phyloP scores from a whole-genome alignment of 192 early-diverging fungal genomes.

The Rhizoclosmatium sp. region DNA sequence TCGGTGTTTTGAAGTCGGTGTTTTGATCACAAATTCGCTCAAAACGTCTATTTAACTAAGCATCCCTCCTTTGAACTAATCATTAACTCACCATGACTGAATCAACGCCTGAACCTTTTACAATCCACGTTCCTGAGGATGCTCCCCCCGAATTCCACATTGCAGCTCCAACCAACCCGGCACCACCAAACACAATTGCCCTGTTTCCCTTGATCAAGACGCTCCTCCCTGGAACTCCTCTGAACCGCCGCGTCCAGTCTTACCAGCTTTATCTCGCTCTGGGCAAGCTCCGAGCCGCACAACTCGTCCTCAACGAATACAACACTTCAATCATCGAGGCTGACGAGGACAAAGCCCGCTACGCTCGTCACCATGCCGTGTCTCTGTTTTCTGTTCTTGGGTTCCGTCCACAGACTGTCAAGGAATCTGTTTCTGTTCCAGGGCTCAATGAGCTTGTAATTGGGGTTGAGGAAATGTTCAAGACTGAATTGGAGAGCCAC shows the following conservation, averaged over 20 bases:
- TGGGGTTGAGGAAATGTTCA: conserved; percentile 37
- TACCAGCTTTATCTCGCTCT: conserved; percentile 30
- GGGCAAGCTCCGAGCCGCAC: conserved; percentile 31
- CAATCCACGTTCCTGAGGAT: too few relatives aligned
- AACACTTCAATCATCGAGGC: not conserved
- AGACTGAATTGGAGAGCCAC: conserved; percentile 30
- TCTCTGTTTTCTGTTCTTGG: conserved; percentile 39
- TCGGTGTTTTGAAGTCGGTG: too few relatives aligned
- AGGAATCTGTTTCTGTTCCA: conserved; percentile 31
- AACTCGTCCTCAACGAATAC: conserved; percentile 29
- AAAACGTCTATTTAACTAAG: too few relatives aligned
- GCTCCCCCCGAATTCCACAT: too few relatives aligned
- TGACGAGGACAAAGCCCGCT: conserved; percentile 10
- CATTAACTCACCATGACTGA: too few relatives aligned
- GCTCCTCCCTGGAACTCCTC: conserved; percentile 12
- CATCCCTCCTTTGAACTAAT: too few relatives aligned
- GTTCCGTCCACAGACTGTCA: conserved; percentile 35
- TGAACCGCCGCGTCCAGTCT: conserved; percentile 15
- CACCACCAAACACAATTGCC: not conserved
- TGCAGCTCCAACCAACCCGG: too few relatives aligned
- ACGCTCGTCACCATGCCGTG: conserved; percentile 34
- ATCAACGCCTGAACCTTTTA: too few relatives aligned
- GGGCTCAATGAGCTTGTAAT: conserved; percentile 47
- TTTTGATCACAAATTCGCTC: too few relatives aligned
- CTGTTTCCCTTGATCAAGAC: conserved; percentile 32